A percentile compares a stretch with the other conserved stretches of the same genome.
phyloP scores from a whole-genome alignment of 1,284 basidiomycete species.

The Vanrija humicola region DNA sequence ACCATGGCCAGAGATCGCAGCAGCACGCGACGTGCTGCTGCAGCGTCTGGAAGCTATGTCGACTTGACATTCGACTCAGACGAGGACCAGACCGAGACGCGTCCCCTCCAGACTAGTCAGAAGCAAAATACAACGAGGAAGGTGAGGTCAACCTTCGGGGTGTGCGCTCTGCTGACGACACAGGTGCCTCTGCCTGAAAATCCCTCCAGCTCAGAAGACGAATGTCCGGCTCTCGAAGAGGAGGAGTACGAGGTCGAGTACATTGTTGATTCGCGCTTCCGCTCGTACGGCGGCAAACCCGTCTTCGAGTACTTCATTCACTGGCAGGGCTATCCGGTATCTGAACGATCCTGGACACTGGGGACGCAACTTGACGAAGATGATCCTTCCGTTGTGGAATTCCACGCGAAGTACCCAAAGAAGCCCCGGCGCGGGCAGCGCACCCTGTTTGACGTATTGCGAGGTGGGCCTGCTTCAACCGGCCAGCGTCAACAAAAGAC shows the following conservation, averaged over 20 bases:
- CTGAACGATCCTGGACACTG: constrained; percentile 36
- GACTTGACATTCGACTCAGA: no score
- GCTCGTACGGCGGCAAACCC: constrained; percentile 13
- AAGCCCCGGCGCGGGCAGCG: constrained; percentile 18
- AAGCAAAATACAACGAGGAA: no score
- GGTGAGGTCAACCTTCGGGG: no score
- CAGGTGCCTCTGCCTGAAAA: no score
- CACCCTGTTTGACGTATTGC: constrained; percentile 4
- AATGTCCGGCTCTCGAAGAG: constrained; percentile 18
- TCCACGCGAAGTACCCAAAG: constrained; percentile 27
- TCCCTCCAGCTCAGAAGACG: background rate
- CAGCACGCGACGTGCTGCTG: no score
- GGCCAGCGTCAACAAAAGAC: background rate
- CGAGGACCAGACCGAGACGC: no score
- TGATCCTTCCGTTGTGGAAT: constrained; percentile 37
- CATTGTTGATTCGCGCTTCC: constrained; percentile 36
- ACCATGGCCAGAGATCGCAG: no score
- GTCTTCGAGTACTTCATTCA: constrained; percentile 37
- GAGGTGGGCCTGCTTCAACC: no score
- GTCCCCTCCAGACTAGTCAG: no score
- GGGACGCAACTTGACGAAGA: constrained; percentile 45
- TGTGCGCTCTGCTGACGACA: no score
- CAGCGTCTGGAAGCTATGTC: no score
- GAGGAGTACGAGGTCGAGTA: constrained; percentile 42
- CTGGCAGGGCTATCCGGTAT: constrained; percentile 32